A percentile compares a stretch with the other conserved stretches of the same genome.
phyloP scores from a whole-genome alignment of 169 alveolate genomes.

The Cryptosporidium canis region DNA sequence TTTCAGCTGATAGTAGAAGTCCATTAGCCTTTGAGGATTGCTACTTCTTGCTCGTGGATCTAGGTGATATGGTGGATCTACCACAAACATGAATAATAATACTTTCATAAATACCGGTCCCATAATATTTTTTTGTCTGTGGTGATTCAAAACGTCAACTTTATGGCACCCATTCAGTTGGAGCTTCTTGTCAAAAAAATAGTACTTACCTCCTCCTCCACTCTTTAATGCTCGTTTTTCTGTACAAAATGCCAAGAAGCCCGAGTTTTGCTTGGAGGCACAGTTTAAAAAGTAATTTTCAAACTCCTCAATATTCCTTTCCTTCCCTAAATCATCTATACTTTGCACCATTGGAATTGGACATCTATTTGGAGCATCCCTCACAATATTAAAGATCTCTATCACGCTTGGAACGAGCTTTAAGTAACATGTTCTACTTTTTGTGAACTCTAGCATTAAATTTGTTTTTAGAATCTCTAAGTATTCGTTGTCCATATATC shows the following conservation, averaged over 20 bases:
- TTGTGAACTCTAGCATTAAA: constrained; percentile 67
- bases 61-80: constrained; percentile 64
- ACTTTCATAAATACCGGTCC: constrained; percentile 72
- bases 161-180: constrained; percentile 70
- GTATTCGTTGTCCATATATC: constrained; percentile 64
- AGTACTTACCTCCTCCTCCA: constrained; percentile 73
- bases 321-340: constrained; percentile 68
- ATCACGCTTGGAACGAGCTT: constrained; percentile 71
- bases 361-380: constrained; percentile 64
- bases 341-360: constrained; percentile 68
- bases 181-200: constrained; percentile 53
- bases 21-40: constrained; percentile 71
- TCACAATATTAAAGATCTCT: constrained; percentile 49
- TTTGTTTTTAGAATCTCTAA: constrained; percentile 55
- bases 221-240: constrained; percentile 66
- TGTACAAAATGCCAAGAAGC: constrained; percentile 67
- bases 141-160: constrained; percentile 69
- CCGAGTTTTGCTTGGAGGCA: constrained; percentile 56
- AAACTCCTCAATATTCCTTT: constrained; percentile 44
- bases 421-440: constrained; percentile 64
- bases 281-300: constrained; percentile 60
- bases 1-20: constrained; percentile 60
- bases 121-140: constrained; percentile 47
- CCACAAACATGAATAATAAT: constrained; percentile 66
- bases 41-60: constrained; percentile 73